Percentiles rank a stretch among this genome's conserved stretches.
Evolutionary conservation across 2,329 filamentous ascomycete genomes (phyloP).

Genomic region (Pseudogymnoascus sp.): DNA sequence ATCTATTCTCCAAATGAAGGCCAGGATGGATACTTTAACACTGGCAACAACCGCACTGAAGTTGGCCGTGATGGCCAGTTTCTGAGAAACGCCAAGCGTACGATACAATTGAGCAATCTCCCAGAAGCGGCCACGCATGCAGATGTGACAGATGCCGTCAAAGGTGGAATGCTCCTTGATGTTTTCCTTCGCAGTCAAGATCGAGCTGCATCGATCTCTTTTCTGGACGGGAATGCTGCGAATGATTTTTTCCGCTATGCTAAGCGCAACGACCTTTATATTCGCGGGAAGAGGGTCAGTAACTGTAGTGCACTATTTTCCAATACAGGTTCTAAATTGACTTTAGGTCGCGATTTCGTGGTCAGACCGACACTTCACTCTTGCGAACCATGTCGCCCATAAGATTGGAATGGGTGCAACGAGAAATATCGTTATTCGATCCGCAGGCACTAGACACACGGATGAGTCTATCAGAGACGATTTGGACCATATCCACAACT

Average conservation of each 20-base stretch:
- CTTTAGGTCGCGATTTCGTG: constrained; percentile 59
- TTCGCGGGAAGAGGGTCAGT: constrained; percentile 60
- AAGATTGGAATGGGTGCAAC: constrained; percentile 61
- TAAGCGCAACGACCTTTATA: constrained; percentile 58
- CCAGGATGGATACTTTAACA: constrained; percentile 21
- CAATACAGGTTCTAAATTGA: not conserved
- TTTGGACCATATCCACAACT: constrained; percentile 74
- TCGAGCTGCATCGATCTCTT: constrained; percentile 59
- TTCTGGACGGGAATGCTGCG: constrained; percentile 58
- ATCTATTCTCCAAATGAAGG: constrained; percentile 10
- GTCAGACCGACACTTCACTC: constrained; percentile 62
- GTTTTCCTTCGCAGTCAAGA: constrained; percentile 56
- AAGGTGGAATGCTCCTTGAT: constrained; percentile 65
- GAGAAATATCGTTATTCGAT: constrained; percentile 65
- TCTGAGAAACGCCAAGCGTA: constrained; percentile 39
- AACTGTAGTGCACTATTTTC: not conserved
- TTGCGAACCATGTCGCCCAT: constrained; percentile 55
- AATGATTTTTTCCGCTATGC: constrained; percentile 57
- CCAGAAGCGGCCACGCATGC: constrained; percentile 54
- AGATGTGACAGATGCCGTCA: constrained; percentile 58
- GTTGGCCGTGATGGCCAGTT: constrained; percentile 19
- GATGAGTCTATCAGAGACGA: constrained; percentile 61
- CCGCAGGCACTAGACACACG: constrained; percentile 50
- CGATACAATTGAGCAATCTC: constrained; percentile 56
- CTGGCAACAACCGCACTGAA: constrained; percentile 17